Evolutionary conservation across 352 stramenopile species (phyloP).

Genomic region (Globisporangium alternatum): DNA sequence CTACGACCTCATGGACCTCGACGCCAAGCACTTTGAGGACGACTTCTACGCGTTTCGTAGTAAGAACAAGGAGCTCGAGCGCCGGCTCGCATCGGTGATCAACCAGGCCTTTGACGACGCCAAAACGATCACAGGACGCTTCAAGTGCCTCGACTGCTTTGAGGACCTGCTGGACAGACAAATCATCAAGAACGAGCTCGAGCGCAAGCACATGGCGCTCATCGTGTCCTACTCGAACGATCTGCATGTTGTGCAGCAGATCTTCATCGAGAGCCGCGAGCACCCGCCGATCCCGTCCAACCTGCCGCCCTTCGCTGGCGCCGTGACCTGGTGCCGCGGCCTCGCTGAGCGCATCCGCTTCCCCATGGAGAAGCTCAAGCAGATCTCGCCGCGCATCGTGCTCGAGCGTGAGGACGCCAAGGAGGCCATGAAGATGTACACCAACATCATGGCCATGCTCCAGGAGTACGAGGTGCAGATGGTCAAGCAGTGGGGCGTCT

Average conservation of each 20-base stretch:
- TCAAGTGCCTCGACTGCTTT: slow-evolving; percentile 93
- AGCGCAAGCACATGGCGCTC: slow-evolving; percentile 82
- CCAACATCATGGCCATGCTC: slow-evolving; percentile 79
- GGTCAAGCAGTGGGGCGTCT: slow-evolving; percentile 77
- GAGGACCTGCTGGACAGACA: slow-evolving; percentile 80
- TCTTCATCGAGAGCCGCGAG: slow-evolving; percentile 88
- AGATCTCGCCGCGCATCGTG: slow-evolving; percentile 72
- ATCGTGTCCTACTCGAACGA: slow-evolving; percentile 81
- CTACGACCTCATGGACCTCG: slow-evolving; percentile 89
- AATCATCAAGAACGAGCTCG: slow-evolving; percentile 88
- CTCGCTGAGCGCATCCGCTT: slow-evolving; percentile 85
- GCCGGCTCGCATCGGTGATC: slow-evolving; percentile 84
- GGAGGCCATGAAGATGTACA: slow-evolving; percentile 90
- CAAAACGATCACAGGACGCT: slow-evolving; percentile 79
- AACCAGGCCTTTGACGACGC: slow-evolving; percentile 92
- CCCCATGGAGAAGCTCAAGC: slow-evolving; percentile 87
- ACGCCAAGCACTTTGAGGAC: slow-evolving; percentile 89
- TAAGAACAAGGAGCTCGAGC: slow-evolving; percentile 88
- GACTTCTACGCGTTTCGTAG: slow-evolving; percentile 90
- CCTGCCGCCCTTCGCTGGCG: slow-evolving; percentile 86
- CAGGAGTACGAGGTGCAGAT: slow-evolving; percentile 83
- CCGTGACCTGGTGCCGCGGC: slow-evolving; percentile 89
- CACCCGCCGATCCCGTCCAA: slow-evolving; percentile 86
- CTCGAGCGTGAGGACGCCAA: slow-evolving; percentile 89
- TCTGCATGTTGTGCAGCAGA: slow-evolving; percentile 81